Base-by-base conservation (phyloP, 2,329 filamentous ascomycete species). In the Exutisphaerella laricina region DNA sequence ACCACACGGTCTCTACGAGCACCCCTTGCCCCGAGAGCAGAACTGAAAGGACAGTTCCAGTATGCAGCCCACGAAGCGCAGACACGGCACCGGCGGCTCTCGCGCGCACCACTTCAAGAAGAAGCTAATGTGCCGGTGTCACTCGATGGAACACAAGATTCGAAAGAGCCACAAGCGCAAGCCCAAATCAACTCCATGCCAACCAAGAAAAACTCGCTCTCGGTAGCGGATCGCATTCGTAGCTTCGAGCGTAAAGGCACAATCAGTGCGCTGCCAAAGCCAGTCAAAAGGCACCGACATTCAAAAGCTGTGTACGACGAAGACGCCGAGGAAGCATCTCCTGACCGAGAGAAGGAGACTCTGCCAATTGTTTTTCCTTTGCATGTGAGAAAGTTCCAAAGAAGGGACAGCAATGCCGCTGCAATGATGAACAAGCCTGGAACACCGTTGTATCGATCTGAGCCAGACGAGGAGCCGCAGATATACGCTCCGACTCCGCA, bases 311-410 rank as follows among this genome's bases (percentile, higher is more conserved):
- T 23, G 37, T 31, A 30, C 16, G 37, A 33, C 28, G 41, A 18
- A 10, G 14, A 39, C 17, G 39, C 33, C n/a, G 33, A 17, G 7
- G 33, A 20, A 35, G 33, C 21, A 3, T 35, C 20, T 8, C 33
- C 33, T n/a, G 33, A 16, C 9, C 18, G 20, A 4, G 18, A 23
- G 8, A 35, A 35, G 8, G 33, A 35, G n/a, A 12, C 17, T 10
- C 34, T 46, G 16, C 55, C 56, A 8, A 28, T 56, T 7, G 50
- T 61, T 8, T 61, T 56, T 36, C 58, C 58, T 1, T 36, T 60
- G 22, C 58, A 58, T 32, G 44, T 58, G 16, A 51, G 49, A 18
- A 53, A 49, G 4, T 60, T 60, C 28, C 44, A 41, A 7, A 45
- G 58, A 10, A 46, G 58, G 36, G 47, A 46, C 12, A 45, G 51